phyloP scores from a whole-genome alignment of 148 eudicot species.

The Camellia lanceoleosa region DNA sequence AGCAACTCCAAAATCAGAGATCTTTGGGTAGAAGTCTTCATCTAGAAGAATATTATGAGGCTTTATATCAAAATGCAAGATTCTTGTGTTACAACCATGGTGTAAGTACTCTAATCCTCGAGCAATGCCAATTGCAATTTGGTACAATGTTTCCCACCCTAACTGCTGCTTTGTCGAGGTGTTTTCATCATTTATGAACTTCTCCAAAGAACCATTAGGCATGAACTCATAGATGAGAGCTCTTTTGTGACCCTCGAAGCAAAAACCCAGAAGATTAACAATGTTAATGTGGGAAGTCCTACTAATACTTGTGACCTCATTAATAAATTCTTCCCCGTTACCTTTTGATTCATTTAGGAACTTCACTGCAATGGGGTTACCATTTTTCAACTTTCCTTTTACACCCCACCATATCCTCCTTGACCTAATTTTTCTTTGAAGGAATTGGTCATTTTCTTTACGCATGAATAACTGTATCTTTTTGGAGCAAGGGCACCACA shows the following conservation, averaged over 20 bases:
- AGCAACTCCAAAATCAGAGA: conserved; percentile 1
- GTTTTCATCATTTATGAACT: conserved; percentile 7
- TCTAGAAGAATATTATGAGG: not conserved
- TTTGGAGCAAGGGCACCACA: not conserved
- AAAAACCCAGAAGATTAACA: conserved; percentile 10
- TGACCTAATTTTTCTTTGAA: not conserved
- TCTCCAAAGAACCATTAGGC: conserved; percentile 24
- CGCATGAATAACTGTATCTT: not conserved
- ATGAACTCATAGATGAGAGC: conserved; percentile 6
- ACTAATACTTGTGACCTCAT: conserved; percentile 26
- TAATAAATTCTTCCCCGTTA: conserved; percentile 22
- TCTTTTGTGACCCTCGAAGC: not conserved
- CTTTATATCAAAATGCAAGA: conserved; percentile 1
- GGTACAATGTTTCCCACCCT: conserved; percentile 11
- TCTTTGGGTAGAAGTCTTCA: not conserved
- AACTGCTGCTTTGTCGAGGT: not conserved
- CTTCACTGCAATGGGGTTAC: conserved; percentile 20
- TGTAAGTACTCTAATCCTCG: conserved; percentile 6
- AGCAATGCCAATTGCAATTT: not conserved
- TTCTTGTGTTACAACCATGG: not conserved
- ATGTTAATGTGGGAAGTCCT: conserved; percentile 25
- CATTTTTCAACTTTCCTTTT: conserved; percentile 19
- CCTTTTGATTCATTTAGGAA: conserved; percentile 18
- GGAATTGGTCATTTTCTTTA: not conserved
- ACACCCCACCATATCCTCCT: conserved; percentile 4